phyloP scores from a whole-genome alignment of 2,329 filamentous ascomycete genomes.

The Penicillium crustosum region DNA sequence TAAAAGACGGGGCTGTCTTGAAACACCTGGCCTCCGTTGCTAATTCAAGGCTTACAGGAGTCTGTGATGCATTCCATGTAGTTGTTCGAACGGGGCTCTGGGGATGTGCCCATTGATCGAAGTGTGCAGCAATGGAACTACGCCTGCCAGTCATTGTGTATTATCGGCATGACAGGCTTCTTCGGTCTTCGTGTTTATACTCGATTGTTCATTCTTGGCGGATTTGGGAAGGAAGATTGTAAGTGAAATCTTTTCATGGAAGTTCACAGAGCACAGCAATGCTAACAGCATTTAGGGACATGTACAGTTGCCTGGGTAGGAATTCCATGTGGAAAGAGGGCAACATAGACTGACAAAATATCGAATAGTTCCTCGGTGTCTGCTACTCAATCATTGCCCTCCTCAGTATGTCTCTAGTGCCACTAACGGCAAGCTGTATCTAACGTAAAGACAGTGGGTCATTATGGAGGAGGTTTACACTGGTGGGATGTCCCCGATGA shows the following conservation, averaged over 20 bases:
- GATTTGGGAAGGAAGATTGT: constrained; percentile 30
- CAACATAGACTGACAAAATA: not conserved
- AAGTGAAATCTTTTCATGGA: constrained; percentile 7
- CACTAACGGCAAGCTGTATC: not conserved
- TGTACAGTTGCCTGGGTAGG: constrained; percentile 17
- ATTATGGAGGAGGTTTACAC: constrained; percentile 42
- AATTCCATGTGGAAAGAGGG: not conserved
- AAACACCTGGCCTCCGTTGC: not conserved
- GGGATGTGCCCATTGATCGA: constrained; percentile 14
- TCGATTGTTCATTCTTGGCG: constrained; percentile 23
- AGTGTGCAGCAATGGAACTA: constrained; percentile 29
- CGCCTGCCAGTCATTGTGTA: constrained; percentile 30
- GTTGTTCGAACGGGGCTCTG: constrained; percentile 11
- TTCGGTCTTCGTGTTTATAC: constrained; percentile 28
- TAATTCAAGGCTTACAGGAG: not conserved
- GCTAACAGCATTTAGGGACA: constrained; percentile 15
- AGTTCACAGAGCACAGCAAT: not conserved
- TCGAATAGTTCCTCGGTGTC: constrained; percentile 22
- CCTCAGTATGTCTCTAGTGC: constrained; percentile 22
- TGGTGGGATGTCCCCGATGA: constrained; percentile 33
- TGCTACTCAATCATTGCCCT: constrained; percentile 26
- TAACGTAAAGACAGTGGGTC: constrained; percentile 27
- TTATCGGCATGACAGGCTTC: constrained; percentile 27
- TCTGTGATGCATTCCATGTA: not conserved
- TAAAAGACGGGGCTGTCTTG: not conserved